Conservation (phyloP, 2,329 filamentous ascomycete genomes). For the Pyricularia sp. region DNA sequence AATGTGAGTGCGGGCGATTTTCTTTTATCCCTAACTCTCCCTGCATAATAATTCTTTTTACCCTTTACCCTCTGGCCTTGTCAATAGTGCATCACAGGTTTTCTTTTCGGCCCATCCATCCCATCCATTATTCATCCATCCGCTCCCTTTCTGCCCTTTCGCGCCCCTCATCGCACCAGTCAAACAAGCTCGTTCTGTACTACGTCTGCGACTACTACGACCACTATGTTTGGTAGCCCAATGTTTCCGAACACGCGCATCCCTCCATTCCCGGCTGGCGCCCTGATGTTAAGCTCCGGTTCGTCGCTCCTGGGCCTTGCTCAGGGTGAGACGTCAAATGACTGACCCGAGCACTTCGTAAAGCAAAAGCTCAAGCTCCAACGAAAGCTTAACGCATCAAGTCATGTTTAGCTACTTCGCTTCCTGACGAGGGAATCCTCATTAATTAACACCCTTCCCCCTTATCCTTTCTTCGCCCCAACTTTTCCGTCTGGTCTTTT, state of each 20-base stretch:
- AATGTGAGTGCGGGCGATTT: too few relatives aligned
- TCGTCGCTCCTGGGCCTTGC: constrained; percentile 5
- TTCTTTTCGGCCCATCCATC: constrained; percentile 1
- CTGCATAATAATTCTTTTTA: too few relatives aligned
- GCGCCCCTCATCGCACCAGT: not conserved
- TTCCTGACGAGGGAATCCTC: constrained; percentile 3
- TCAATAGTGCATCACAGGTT: constrained; percentile 1
- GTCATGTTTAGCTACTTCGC: not conserved
- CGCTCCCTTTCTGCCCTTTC: not conserved
- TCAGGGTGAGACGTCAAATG: constrained; percentile 5
- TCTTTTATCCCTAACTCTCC: constrained; percentile 3
- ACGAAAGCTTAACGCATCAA: constrained; percentile 3
- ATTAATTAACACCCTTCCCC: constrained; percentile 2
- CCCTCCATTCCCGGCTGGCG: constrained; percentile 1
- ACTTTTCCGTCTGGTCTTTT: not conserved
- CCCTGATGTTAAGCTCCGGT: constrained; percentile 5
- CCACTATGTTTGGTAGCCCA: not conserved
- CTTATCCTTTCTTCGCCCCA: not conserved
- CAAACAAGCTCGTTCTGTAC: not conserved
- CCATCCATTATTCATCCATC: not conserved
- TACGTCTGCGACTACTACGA: not conserved
- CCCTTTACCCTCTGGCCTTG: constrained; percentile 4
- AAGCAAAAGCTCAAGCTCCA: constrained; percentile 4
- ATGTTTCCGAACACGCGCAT: not conserved
- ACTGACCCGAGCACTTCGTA: constrained; percentile 4